Conservation (phyloP, 2,329 filamentous ascomycete species). For the Sporothrix sp. region DNA sequence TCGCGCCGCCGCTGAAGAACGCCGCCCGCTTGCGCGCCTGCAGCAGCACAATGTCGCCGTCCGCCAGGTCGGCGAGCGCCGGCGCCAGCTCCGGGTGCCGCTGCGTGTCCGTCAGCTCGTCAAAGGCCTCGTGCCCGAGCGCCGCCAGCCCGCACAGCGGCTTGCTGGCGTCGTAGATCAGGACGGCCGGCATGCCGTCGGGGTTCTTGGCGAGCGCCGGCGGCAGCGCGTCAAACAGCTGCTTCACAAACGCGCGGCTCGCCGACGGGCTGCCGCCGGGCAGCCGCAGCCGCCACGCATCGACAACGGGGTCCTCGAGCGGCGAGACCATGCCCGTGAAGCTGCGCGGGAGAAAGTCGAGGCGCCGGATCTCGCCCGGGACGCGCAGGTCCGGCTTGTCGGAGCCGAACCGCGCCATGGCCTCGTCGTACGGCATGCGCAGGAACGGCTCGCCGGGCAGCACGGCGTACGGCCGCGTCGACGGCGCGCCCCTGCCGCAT, state of each 20-base stretch:
- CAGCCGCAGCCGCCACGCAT: constrained; percentile 61
- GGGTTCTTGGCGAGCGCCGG: constrained; percentile 56
- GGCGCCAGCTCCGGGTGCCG: constrained; percentile 22
- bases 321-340: constrained; percentile 68
- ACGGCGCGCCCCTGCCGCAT: background rate
- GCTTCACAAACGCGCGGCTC: constrained; percentile 55
- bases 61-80: constrained; percentile 35
- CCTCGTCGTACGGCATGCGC: constrained; percentile 60
- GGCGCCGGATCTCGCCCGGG: constrained; percentile 48
- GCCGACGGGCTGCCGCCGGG: constrained; percentile 37
- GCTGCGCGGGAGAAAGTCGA: constrained; percentile 53
- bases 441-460: constrained; percentile 35
- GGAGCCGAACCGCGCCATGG: constrained; percentile 71
- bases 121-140: constrained; percentile 63
- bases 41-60: constrained; percentile 71
- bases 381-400: constrained; percentile 90
- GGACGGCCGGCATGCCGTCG: constrained; percentile 69
- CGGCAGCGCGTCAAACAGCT: constrained; percentile 50
- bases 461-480: constrained; percentile 17
- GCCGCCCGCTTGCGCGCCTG: constrained; percentile 63
- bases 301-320: constrained; percentile 58
- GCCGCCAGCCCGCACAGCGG: constrained; percentile 69
- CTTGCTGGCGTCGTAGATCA: constrained; percentile 62
- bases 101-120: constrained; percentile 31
- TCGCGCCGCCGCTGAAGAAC: constrained; percentile 63